Evolutionary conservation across 2,329 filamentous ascomycete genomes (phyloP), one percentile per base, ranked within the genome.

Genomic region (Blumeria hordei): DNA sequence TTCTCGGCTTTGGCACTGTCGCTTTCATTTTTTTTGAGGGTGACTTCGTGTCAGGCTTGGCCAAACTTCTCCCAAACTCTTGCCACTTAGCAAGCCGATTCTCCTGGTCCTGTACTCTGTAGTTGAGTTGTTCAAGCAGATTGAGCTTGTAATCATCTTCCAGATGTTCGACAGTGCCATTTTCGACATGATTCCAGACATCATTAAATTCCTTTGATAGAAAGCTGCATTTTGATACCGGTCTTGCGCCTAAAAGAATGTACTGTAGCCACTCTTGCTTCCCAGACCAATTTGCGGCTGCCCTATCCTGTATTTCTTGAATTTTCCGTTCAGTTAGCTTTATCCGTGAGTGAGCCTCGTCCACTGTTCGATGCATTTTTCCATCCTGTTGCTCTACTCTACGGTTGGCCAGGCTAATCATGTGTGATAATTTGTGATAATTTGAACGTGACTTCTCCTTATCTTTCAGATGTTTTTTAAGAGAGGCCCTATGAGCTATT

Each of bases 261-360:
- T 77, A 72, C 51, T 85, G 75, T 61, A 85, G 74, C 81, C 87
- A 90, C 55, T 77, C 74, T 57, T 81, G 76, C 62, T 81, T 78
- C 1, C 86, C 88, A 12, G 84, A 72, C 88, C 88, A 94, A 60
- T 87, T 85, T 58, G 80, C 79, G 37, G 75, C 73, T 34, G 88
- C 69, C 2, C 75, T 72, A 44, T 75, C 76, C 60, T 80, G 74
- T 56, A 86, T 69, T 3, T 68, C 65, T 41, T 72, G 67, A 66
- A 6, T 72, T 59, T 32, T 55, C 55, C 52, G 43, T 14, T 58
- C 53, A 8, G 58, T 58, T 21, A 61, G 56, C 3, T 59, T 51
- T 44, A 43, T 59, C 55, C 56, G 60, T 16, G 44, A 50, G 53
- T 55, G 63, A 11, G 62, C 60, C 21, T 67, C 63, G 12, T 66